Conservation (phyloP, 371 early-diverging fungal genomes). For the Mortierella sp. region DNA sequence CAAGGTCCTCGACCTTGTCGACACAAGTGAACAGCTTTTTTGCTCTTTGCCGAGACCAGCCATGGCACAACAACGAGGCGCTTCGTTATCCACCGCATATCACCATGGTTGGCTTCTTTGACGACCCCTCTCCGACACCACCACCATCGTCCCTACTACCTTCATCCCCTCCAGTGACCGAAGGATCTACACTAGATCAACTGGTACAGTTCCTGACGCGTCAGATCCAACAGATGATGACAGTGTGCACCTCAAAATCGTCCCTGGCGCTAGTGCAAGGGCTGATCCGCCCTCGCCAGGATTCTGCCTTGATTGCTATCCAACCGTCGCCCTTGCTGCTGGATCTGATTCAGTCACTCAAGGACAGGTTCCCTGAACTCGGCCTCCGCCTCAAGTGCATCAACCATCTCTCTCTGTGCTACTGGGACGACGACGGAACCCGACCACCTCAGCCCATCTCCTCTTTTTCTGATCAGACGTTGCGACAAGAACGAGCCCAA, state of each 20-base stretch:
- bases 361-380: constrained; percentile 23
- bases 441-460: not conserved
- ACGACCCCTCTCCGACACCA: constrained; percentile 1
- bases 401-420: constrained; percentile 47
- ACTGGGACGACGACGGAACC: constrained; percentile 25
- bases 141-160: not conserved
- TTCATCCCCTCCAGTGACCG: not conserved
- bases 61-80: constrained; percentile 33
- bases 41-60: not conserved
- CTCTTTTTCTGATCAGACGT: no score
- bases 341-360: not conserved
- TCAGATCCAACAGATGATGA: not conserved
- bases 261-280: constrained; percentile 11
- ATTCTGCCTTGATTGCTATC: constrained; percentile 18
- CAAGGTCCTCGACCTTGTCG: constrained; percentile 7
- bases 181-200: not conserved
- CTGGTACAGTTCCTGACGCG: constrained; percentile 10
- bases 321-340: constrained; percentile 15
- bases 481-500: not conserved
- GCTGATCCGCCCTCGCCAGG: constrained; percentile 11
- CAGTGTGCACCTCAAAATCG: not conserved
- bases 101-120: constrained; percentile 51
- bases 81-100: constrained; percentile 37
- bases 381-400: constrained; percentile 24
- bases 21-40: constrained; percentile 17